These are phyloP conservation scores for Yarrowia sp. DNA, from an alignment of 805 yeast genomes.

Conservation along the genomic window DNA sequence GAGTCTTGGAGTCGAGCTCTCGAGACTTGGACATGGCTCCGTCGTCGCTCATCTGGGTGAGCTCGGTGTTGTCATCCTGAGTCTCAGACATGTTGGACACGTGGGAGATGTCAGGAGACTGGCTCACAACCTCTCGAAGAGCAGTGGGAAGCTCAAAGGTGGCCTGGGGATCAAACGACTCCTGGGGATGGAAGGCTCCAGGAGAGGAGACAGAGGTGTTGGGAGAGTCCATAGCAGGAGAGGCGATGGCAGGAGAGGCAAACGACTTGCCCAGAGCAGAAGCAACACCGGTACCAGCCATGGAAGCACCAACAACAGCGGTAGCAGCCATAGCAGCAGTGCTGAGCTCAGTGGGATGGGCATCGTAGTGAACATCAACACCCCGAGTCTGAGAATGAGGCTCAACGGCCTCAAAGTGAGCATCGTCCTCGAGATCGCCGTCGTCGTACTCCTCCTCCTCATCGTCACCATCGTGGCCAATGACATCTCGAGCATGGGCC, in stretches of 20 bases:
- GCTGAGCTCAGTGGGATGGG: background rate
- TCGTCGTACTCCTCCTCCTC: background rate
- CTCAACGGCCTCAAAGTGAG: constrained; percentile 5
- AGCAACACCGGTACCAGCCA: constrained; percentile 31
- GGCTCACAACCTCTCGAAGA: constrained; percentile 11
- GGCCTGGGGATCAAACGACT: constrained; percentile 19
- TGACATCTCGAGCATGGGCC: background rate
- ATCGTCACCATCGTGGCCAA: background rate
- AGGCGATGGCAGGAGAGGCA: constrained; percentile 16
- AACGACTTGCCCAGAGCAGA: constrained; percentile 24
- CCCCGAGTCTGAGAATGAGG: background rate
- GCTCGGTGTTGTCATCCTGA: constrained; percentile 13
- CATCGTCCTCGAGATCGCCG: background rate
- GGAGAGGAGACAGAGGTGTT: constrained; percentile 15
- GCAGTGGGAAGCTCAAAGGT: constrained; percentile 26
- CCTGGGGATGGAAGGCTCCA: constrained; percentile 25
- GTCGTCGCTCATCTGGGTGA: constrained; percentile 22
- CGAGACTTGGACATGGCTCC: background rate
- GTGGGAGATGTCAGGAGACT: constrained; percentile 24
- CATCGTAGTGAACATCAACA: background rate
- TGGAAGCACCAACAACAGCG: constrained; percentile 24
- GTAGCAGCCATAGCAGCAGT: constrained; percentile 24
- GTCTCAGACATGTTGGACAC: constrained; percentile 19
- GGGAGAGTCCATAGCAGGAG: constrained; percentile 6
- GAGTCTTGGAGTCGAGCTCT: background rate